Conservation (phyloP, 305 asterid genomes). For the Striga hermonthica region DNA sequence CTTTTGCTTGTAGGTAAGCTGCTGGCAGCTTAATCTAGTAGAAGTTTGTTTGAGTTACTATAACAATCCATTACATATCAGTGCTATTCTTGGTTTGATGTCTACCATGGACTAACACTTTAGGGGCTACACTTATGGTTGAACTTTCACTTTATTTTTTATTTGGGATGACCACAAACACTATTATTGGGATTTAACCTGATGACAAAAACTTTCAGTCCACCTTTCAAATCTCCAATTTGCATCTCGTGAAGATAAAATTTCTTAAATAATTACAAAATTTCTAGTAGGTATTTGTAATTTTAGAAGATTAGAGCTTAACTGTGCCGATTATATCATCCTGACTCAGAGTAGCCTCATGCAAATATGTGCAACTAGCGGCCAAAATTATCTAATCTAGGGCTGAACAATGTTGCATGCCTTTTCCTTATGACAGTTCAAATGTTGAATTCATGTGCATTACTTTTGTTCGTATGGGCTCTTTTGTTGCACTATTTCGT, state of each 20-base stretch:
- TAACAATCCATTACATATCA: neutral
- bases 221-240: no score
- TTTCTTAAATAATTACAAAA: neutral
- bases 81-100: neutral
- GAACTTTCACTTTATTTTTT: neutral
- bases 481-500: no score
- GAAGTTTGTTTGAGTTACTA: neutral
- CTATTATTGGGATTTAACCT: neutral
- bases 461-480: no score
- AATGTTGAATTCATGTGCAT: neutral
- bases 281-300: neutral
- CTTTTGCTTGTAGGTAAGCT: conserved; percentile 93
- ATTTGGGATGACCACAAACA: neutral
- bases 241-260: neutral
- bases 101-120: neutral
- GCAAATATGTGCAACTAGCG: neutral
- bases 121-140: neutral
- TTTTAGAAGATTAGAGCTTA: neutral
- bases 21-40: neutral
- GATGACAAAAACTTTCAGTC: no score
- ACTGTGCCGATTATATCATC: neutral
- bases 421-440: neutral
- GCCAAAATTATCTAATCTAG: neutral
- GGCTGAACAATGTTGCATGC: neutral
- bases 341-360: neutral